Evolutionary conservation across 2,329 filamentous ascomycete species (phyloP), one percentile per base, ranked within the genome.

Genomic region (Blastomyces emzantsi): DNA sequence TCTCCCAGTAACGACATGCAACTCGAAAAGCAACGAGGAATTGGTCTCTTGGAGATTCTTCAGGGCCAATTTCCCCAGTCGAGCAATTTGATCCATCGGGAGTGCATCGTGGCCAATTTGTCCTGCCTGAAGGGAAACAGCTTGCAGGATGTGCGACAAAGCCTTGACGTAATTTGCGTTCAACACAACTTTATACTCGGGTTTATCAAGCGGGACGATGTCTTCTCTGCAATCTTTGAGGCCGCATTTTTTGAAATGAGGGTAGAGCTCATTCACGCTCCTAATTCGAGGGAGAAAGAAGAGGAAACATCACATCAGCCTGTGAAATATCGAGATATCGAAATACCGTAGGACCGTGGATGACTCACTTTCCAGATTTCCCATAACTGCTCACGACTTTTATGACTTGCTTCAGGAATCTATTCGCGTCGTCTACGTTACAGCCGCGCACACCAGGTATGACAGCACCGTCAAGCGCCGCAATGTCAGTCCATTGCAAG

Each of bases 171-270:
- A 47, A 30, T 41, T 22, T 8, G 7, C 22, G 57, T 60, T 60
- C 15, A 60, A 7, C 22, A 28, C 11, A 7, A 2, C 15, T 47
- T 25, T 60, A 19, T 9, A 33, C 47, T 60, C 57, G 1, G 57
- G 57, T 13, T 49, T 49, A 30, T 60, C 57, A 13, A 60, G 41
- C 1, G 15, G 9, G 1, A n/a, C 8, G 19, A 60, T 60, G 9
- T 60, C 41, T 49, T 60, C 41, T n/a, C 33, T 60, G 57, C 57
- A 60, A n/a, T 49, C 57, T n/a, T 30, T 45, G 57, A 60, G 57
- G 25, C 57, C 57, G 6, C 57, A 47, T 36, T 33, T 60, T 47
- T 60, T 30, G 43, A 60, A 60, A 22, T 47, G 39, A 17, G 41
- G n/a, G 28, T 1, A 47, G 3, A 60, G 28, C 28, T 60, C 25